Base-by-base conservation (phyloP, 805 yeast species). In the Wickerhamomyces chambardii region DNA sequence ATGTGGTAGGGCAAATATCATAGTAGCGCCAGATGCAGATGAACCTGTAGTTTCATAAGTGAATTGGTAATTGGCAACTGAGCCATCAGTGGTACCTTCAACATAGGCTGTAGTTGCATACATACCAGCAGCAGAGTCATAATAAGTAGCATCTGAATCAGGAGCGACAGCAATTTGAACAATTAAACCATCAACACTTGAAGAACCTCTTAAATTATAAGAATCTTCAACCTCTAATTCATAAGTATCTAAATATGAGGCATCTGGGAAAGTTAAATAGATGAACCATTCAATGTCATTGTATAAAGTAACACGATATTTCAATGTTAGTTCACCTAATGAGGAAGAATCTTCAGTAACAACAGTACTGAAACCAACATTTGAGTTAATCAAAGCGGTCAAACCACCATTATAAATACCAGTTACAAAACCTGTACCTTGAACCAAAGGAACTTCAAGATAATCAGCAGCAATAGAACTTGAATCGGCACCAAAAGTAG, bases 41-140 rank as follows among this genome's bases (percentile, higher is more conserved):
- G 46, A 35, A 30, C 85, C 85, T 22, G 45, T 46, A 16, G 74
- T 68, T n/a, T 53, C 43, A 54, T 75, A 79, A 5, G 47, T 47
- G 46, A 75, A 66, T 28, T 59, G 46, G 50, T 75, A 78, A 15
- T 57, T 50, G 10, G 77, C 80, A 18, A 59, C 42, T 4, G 56
- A 39, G 15, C 75, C 75, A 18, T 62, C 59, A 14, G 66, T 44
- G 17, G 66, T 52, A 36, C 82, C 84, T 16, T 48, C 45, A 16
- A 78, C 47, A 4, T 48, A 38, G 15, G 77, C 78, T 25, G 63
- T 65, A 3, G 68, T 66, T 4, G 71, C 74, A 49, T 78, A 83
- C 44, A 66, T 60, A 29, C 94, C 94, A 29, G 92, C 89, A 16
- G 82, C 75, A 30, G 59, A 45, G 52, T 80, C 89, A 49, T 78